Evolutionary conservation across 1,284 basidiomycete genomes (phyloP), one percentile per base, ranked within the genome.

Genomic region (Porogramme epimiltina): DNA sequence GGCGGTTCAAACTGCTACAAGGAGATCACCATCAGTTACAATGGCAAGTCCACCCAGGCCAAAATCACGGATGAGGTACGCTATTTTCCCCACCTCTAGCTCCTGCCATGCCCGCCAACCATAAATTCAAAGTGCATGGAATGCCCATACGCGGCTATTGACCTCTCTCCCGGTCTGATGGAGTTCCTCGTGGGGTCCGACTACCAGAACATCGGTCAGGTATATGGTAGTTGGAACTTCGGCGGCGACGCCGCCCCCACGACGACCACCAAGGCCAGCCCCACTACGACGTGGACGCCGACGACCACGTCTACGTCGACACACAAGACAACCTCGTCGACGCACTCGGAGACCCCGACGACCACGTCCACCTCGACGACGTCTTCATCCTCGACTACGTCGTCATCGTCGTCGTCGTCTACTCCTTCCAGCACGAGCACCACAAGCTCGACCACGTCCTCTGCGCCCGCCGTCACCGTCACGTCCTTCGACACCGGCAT

Each of bases 131-230:
- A 89, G 81, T 93, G 90, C 69, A 78, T 78, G 48, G 83, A 79
- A 19, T 94, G 91, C 66, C 82, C 83, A 2, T 79, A 67, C 39
- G 85, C 79, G 20, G 90, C 80, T 31, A 81, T 97, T 53, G 94
- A 97, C 74, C 76, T 95, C 59, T 89, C 89, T 18, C 68, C 70
- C 11, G 78, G 84, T 45, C 81, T 97, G 42, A 96, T 97, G 74
- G 49, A 64, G 4, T 79, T 69, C 71, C 87, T 89, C 51, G 61
- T 53, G 10, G 34, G 34, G 16, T 42, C 64, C 11, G 77, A 77
- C 0, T 20, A 63, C 24, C 62, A 71, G 51, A 56, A 61, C 42
- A 61, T 46, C 0, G 62, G 62, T 16, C 37, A 54, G 24, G 50
- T 61, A 13, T 57, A 55, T 26, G 62, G 61, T 31, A 38, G 43